These are phyloP conservation scores for Nitzschia sp. DNA, from an alignment of 108 stramenopile species.

Conservation along the genomic window DNA sequence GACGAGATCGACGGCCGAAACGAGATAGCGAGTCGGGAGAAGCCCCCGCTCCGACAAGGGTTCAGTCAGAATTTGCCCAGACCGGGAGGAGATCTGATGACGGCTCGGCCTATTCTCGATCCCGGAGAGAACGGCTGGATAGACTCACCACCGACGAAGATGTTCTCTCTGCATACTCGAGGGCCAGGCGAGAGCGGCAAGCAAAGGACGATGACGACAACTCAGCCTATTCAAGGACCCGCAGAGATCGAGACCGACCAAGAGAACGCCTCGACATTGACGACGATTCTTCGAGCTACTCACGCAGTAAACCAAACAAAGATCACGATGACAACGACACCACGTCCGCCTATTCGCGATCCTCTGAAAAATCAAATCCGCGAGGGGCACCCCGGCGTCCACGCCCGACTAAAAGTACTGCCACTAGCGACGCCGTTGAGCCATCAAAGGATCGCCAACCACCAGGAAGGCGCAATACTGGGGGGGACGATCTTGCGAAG, in stretches of 20 bases:
- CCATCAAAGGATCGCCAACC: no score
- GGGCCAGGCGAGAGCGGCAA: neutral
- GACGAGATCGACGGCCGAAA: constrained; percentile 2
- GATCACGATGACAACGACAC: neutral
- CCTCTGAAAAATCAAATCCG: neutral
- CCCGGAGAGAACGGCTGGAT: constrained; percentile 7
- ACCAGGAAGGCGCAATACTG: neutral
- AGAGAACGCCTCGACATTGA: neutral
- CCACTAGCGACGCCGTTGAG: no score
- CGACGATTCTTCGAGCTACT: constrained; percentile 1
- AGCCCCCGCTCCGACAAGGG: neutral
- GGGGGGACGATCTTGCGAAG: neutral
- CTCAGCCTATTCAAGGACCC: neutral
- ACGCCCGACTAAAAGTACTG: no score
- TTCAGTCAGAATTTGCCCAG: neutral
- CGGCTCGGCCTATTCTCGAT: neutral
- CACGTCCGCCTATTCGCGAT: constrained; percentile 9
- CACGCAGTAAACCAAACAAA: neutral
- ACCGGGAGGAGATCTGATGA: neutral
- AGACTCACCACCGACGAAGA: neutral
- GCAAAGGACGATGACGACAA: neutral
- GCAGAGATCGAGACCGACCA: neutral
- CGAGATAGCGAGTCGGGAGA: neutral
- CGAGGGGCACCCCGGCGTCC: no score
- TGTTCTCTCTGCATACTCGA: constrained; percentile 6